phyloP scores from a whole-genome alignment of 202 grass and related monocot genomes.

The Musa balbisiana region DNA sequence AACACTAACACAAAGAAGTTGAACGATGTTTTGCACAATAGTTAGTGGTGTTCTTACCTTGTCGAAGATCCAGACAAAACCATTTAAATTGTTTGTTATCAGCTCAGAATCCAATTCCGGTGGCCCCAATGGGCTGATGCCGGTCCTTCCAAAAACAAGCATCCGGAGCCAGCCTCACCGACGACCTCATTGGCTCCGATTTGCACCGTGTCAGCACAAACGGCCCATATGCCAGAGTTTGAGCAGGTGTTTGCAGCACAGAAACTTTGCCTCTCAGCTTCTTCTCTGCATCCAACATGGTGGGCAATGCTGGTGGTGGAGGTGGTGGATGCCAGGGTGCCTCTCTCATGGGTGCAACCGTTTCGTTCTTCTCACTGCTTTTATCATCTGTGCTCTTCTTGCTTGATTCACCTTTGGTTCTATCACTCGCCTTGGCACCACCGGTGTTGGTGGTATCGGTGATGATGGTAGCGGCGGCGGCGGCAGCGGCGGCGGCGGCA shows the following conservation, averaged over 20 bases:
- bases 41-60: neutral
- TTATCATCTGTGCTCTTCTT: neutral
- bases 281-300: constrained; percentile 29
- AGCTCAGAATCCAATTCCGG: constrained; percentile 69
- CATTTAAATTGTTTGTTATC: neutral
- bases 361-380: constrained; percentile 4
- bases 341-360: neutral
- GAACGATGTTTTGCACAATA: neutral
- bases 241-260: neutral
- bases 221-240: constrained; percentile 34
- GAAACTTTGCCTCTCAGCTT: constrained; percentile 28
- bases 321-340: neutral
- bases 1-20: neutral
- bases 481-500: neutral
- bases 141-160: constrained; percentile 95
- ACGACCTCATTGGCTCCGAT: constrained; percentile 76
- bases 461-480: neutral
- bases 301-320: neutral
- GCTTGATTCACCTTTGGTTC: neutral
- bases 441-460: neutral
- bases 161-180: constrained; percentile 50
- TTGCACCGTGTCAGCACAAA: constrained; percentile 84
- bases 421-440: neutral
- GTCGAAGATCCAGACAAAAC: neutral
- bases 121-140: constrained; percentile 61